Evolutionary conservation across 1,139 yeast genomes (phyloP).

Genomic region (Arxiozyma heterogenica): DNA sequence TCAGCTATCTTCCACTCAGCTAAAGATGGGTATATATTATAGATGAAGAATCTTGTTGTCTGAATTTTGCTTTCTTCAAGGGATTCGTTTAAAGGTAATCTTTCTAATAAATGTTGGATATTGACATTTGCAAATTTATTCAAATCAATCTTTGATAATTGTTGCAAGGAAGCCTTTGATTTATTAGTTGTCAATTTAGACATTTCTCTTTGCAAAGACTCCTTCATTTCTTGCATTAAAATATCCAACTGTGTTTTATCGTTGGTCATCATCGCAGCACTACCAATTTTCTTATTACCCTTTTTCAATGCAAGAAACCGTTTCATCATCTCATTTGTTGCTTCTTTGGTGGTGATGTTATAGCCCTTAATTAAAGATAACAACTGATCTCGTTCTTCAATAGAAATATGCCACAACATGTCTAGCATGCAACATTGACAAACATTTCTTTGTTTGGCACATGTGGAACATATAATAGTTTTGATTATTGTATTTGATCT

Average conservation of each 20-base stretch:
- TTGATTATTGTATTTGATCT: conserved; percentile 31
- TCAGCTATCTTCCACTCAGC: conserved; percentile 26
- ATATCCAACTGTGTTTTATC: conserved; percentile 30
- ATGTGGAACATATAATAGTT: conserved; percentile 53
- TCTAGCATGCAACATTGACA: conserved; percentile 87
- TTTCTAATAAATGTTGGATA: background rate
- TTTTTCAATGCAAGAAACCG: conserved; percentile 40
- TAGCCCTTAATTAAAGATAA: conserved; percentile 60
- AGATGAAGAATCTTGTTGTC: conserved; percentile 19
- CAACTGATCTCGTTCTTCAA: conserved; percentile 73
- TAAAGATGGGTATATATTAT: conserved; percentile 22
- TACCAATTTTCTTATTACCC: conserved; percentile 36
- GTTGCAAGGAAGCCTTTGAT: background rate
- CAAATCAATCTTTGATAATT: background rate
- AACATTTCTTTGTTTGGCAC: conserved; percentile 70
- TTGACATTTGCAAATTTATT: background rate
- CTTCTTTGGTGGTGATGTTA: conserved; percentile 37
- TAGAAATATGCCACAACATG: conserved; percentile 66
- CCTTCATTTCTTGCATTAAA: conserved; percentile 26
- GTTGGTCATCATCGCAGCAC: conserved; percentile 30
- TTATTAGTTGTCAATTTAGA: background rate
- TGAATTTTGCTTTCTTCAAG: conserved; percentile 4
- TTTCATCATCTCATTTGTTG: conserved; percentile 41
- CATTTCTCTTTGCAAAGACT: conserved; percentile 4
- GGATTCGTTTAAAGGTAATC: conserved; percentile 18